Conservation (phyloP, 139 green algal genomes). For the Gonium pectorale region DNA sequence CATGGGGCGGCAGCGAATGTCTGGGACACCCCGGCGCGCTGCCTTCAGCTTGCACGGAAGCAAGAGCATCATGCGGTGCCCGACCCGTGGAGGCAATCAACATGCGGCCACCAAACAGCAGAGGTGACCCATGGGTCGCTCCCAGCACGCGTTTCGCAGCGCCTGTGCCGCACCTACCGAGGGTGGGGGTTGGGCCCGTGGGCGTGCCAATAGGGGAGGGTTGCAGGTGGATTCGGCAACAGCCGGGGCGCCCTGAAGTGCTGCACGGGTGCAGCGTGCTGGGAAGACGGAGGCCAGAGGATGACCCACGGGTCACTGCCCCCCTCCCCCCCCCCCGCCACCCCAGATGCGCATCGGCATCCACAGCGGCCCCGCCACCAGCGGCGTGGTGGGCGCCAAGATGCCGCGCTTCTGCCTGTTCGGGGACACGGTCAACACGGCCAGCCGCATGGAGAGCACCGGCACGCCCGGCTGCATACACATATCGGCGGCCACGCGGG, state of each 20-base stretch:
- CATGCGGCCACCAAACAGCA: too few relatives aligned
- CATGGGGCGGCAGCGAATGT: too few relatives aligned
- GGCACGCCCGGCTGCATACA: constrained; percentile 52
- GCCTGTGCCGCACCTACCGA: too few relatives aligned
- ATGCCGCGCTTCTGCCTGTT: constrained; percentile 43
- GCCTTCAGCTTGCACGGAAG: too few relatives aligned
- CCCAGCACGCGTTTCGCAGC: neutral
- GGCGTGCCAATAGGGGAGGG: too few relatives aligned
- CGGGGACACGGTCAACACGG: constrained; percentile 46
- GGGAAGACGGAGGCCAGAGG: neutral
- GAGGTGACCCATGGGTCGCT: neutral
- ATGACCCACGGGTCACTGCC: neutral
- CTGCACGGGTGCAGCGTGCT: too few relatives aligned
- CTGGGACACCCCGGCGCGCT: too few relatives aligned
- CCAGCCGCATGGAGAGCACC: constrained; percentile 51
- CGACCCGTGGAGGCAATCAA: too few relatives aligned
- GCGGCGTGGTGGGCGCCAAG: constrained; percentile 31
- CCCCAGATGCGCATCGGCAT: constrained; percentile 40
- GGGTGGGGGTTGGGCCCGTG: too few relatives aligned
- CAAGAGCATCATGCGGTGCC: too few relatives aligned
- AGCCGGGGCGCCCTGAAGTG: neutral
- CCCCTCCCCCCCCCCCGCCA: neutral
- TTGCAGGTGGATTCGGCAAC: too few relatives aligned
- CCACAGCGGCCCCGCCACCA: constrained; percentile 39
- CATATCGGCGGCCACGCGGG: neutral